These are phyloP conservation scores for Russula sp. DNA, from an alignment of 768 basidiomycete genomes.

Conservation along the genomic window DNA sequence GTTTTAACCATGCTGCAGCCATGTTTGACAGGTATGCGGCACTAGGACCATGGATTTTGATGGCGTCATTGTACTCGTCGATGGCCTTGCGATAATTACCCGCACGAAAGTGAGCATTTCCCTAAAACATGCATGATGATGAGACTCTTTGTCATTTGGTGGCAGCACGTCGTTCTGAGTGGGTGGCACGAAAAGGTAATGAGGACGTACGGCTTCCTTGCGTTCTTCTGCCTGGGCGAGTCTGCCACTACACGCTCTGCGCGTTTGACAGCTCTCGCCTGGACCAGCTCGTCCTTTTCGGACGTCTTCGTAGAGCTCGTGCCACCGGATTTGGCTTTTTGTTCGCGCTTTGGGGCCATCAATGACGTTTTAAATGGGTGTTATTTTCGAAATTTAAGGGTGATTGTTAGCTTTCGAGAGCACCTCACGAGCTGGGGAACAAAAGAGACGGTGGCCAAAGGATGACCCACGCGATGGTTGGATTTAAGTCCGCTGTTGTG, in stretches of 20 bases:
- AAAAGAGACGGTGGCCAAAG: neutral
- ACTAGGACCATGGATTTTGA: constrained; percentile 40
- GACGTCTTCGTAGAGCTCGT: neutral
- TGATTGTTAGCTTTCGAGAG: neutral
- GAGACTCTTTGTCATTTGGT: neutral
- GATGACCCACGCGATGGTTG: neutral
- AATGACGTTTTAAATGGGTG: neutral
- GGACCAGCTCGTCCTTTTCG: neutral
- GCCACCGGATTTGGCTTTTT: neutral
- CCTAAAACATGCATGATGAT: constrained; percentile 37
- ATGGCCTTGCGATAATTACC: constrained; percentile 42
- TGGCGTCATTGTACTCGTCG: constrained; percentile 43
- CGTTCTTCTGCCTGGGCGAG: constrained; percentile 2
- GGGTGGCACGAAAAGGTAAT: neutral
- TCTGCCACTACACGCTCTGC: neutral
- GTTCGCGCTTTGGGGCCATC: neutral
- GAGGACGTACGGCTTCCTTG: constrained; percentile 14
- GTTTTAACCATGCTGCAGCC: constrained; percentile 44
- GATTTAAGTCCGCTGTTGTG: neutral
- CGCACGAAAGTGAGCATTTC: constrained; percentile 43
- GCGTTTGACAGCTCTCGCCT: constrained; percentile 9
- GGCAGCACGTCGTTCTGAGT: neutral
- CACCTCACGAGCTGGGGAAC: neutral
- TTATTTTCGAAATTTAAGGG: neutral
- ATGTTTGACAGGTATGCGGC: constrained; percentile 44